Evolutionary conservation across 371 early-diverging fungal genomes (phyloP).

Genomic region (Haplosporangium sp.): DNA sequence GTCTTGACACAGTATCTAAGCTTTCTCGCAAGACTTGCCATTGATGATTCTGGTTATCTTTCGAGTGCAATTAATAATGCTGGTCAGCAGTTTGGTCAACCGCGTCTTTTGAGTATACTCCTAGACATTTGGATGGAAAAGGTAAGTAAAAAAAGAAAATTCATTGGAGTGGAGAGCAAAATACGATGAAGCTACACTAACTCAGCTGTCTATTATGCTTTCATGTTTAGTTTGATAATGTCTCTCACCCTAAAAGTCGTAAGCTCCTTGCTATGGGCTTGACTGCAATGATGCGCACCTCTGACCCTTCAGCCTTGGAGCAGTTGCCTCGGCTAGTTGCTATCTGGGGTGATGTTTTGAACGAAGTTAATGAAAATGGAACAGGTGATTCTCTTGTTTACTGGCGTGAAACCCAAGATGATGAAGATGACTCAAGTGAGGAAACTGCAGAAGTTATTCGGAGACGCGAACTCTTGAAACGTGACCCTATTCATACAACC

Average conservation of each 20-base stretch:
- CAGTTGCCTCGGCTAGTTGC: slow-evolving; percentile 66
- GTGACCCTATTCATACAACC: slow-evolving; percentile 70
- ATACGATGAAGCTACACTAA: neutral
- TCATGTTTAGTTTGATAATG: slow-evolving; percentile 73
- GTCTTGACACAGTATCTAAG: slow-evolving; percentile 74
- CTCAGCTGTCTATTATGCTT: neutral
- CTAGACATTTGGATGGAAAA: slow-evolving; percentile 77
- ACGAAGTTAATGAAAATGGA: slow-evolving; percentile 71
- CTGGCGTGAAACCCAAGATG: slow-evolving; percentile 70
- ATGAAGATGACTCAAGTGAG: slow-evolving; percentile 65
- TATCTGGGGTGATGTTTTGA: slow-evolving; percentile 74
- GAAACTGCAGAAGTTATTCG: slow-evolving; percentile 24
- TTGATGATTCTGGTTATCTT: slow-evolving; percentile 69
- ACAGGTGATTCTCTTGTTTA: slow-evolving; percentile 73
- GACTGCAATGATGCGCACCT: slow-evolving; percentile 70
- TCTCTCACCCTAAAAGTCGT: slow-evolving; percentile 77
- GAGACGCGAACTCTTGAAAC: slow-evolving; percentile 58
- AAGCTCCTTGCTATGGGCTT: slow-evolving; percentile 81
- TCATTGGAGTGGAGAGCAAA: neutral
- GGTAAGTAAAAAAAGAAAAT: slow-evolving; percentile 52
- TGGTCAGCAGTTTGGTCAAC: slow-evolving; percentile 61
- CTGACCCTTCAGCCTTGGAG: slow-evolving; percentile 59
- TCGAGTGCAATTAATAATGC: slow-evolving; percentile 60
- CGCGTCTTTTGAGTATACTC: slow-evolving; percentile 60
- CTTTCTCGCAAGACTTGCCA: slow-evolving; percentile 71